These are phyloP conservation scores for Rhodotorula sphaerocarpa DNA, from an alignment of 768 basidiomycete species.

Conservation along the genomic window DNA sequence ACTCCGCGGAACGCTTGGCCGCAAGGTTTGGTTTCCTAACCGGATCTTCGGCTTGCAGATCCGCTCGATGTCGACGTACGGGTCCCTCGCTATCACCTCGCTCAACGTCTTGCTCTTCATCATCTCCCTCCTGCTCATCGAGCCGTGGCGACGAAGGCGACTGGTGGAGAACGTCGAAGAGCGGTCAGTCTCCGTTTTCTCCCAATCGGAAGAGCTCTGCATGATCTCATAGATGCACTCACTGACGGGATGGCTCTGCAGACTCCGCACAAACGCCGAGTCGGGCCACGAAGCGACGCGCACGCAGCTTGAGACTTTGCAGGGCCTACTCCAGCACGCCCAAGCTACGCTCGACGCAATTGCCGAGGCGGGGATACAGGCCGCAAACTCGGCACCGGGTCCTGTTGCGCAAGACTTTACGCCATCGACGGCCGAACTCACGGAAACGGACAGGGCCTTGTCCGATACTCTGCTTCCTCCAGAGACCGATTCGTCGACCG, in stretches of 20 bases:
- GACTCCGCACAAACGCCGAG: constrained; percentile 13
- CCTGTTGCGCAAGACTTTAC: too few relatives aligned
- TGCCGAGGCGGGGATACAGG: too few relatives aligned
- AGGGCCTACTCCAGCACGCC: constrained; percentile 17
- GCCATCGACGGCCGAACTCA: not conserved
- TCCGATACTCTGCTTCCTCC: not conserved
- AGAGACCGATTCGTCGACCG: not conserved
- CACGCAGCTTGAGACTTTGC: constrained; percentile 14
- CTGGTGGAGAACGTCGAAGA: constrained; percentile 82
- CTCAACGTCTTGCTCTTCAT: constrained; percentile 87
- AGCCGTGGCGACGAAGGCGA: constrained; percentile 87
- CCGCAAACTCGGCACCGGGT: too few relatives aligned
- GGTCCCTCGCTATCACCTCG: constrained; percentile 70
- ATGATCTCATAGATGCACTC: too few relatives aligned
- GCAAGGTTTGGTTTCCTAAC: too few relatives aligned
- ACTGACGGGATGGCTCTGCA: not conserved
- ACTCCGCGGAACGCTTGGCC: too few relatives aligned
- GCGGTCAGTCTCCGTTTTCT: constrained; percentile 2
- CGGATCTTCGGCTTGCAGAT: constrained; percentile 48
- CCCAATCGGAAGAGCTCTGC: rapidly evolving
- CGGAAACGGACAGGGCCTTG: not conserved
- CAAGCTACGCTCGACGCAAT: constrained; percentile 25
- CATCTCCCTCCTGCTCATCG: constrained; percentile 78
- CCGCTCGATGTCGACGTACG: constrained; percentile 87
- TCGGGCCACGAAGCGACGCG: constrained; percentile 21